A percentile compares a stretch with the other conserved stretches of the same genome.
Evolutionary conservation across 257 asterid genomes (phyloP).

Genomic region (Ocimum tenuiflorum): DNA sequence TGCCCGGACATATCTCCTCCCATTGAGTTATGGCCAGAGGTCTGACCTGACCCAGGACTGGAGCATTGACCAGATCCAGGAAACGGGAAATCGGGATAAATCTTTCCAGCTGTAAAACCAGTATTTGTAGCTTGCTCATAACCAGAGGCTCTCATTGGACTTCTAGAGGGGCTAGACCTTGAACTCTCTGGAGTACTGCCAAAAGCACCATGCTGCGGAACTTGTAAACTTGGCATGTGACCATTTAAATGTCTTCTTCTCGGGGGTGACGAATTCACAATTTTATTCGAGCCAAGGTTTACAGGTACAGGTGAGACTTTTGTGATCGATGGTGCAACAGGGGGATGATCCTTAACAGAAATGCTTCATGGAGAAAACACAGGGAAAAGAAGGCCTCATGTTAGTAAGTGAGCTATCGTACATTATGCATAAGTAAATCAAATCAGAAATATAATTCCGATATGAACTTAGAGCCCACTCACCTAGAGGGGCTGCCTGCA

Average conservation of each 20-base stretch:
- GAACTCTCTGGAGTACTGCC: conserved; percentile 94
- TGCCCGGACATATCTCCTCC: conserved; percentile 94
- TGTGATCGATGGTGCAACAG: conserved; percentile 43
- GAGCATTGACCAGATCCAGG: conserved; percentile 98
- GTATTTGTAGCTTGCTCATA: conserved; percentile 57
- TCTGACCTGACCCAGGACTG: conserved; percentile 97
- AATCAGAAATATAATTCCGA: not conserved
- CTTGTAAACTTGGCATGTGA: conserved; percentile 64
- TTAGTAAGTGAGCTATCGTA: conserved; percentile 22
- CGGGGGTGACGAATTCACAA: conserved; percentile 55
- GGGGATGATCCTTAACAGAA: conserved; percentile 53
- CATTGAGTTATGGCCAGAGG: conserved; percentile 97
- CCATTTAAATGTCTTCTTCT: conserved; percentile 56
- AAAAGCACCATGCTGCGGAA: conserved; percentile 62
- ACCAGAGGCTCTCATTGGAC: conserved; percentile 71
- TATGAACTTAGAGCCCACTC: conserved; percentile 30
- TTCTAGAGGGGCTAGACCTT: conserved; percentile 90
- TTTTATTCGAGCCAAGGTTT: conserved; percentile 52
- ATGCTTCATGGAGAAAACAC: conserved; percentile 38
- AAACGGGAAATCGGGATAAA: conserved; percentile 54
- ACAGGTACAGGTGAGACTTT: conserved; percentile 50
- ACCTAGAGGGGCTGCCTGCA: conserved; percentile 79
- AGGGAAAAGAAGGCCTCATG: conserved; percentile 6
- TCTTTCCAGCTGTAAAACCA: conserved; percentile 55
- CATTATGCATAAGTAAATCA: not conserved